Conservation (phyloP, 345 rosid species). For the Passiflora organensis region DNA sequence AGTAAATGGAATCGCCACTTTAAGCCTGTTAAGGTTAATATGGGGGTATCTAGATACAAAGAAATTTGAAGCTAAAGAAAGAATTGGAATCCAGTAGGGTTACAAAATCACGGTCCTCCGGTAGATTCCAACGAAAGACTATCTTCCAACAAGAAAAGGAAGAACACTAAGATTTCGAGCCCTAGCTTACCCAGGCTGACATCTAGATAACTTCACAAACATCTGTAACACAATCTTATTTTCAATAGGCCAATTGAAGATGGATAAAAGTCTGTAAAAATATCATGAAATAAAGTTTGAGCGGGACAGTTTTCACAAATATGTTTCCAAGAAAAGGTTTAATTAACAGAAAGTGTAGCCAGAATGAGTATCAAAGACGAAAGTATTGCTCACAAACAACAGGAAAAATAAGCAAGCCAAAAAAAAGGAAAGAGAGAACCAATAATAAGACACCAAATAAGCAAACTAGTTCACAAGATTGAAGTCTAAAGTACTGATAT, state of each 20-base stretch:
- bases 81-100: neutral
- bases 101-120: neutral
- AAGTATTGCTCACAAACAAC: too few relatives aligned
- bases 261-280: neutral
- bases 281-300: neutral
- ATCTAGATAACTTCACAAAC: neutral
- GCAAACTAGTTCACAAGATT: too few relatives aligned
- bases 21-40: neutral
- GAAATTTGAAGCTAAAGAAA: neutral
- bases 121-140: neutral
- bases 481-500: too few relatives aligned
- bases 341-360: too few relatives aligned
- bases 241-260: neutral
- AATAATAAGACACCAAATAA: too few relatives aligned
- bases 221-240: neutral
- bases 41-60: neutral
- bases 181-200: neutral
- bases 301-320: neutral
- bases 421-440: too few relatives aligned
- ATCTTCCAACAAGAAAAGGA: neutral
- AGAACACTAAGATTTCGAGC: neutral
- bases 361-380: too few relatives aligned
- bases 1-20: conserved; percentile 17
- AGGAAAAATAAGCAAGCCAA: too few relatives aligned
- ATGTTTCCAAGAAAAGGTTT: neutral